Evolutionary conservation across 345 rosid genomes (phyloP).

Genomic region (Anastatica hierochuntica): DNA sequence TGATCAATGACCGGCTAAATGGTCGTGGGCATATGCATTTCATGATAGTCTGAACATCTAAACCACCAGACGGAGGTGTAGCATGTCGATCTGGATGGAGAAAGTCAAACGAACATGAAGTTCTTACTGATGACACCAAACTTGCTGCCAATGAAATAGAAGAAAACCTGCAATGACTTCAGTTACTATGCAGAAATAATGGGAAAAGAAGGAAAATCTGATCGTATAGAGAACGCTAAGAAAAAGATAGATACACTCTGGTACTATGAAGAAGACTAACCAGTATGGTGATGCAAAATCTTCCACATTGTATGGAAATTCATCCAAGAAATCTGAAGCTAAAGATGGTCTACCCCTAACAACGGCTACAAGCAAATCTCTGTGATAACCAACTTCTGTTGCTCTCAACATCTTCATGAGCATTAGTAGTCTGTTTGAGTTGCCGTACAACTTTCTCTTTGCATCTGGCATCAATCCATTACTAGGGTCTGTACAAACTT

Average conservation of each 20-base stretch:
- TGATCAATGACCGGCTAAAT: constrained; percentile 60
- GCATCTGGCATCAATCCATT: constrained; percentile 86
- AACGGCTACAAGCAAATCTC: constrained; percentile 71
- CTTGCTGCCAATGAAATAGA: constrained; percentile 71
- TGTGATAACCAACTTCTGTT: constrained; percentile 53
- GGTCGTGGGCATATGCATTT: constrained; percentile 66
- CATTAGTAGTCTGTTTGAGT: constrained; percentile 50
- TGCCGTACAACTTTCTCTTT: constrained; percentile 58
- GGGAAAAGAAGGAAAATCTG: no score
- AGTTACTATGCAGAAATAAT: constrained; percentile 26
- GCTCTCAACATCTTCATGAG: constrained; percentile 86
- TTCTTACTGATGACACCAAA: constrained; percentile 50
- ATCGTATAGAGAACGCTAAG: no score
- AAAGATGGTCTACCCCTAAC: constrained; percentile 59
- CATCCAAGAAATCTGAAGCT: constrained; percentile 65
- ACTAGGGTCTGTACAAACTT: constrained; percentile 74
- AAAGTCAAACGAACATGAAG: constrained; percentile 46
- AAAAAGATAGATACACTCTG: constrained; percentile 2
- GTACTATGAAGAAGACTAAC: constrained; percentile 40
- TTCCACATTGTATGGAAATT: constrained; percentile 82
- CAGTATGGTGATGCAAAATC: constrained; percentile 69
- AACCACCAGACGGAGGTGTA: constrained; percentile 33
- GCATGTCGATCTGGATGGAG: constrained; percentile 32
- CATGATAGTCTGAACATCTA: constrained; percentile 48
- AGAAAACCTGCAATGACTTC: constrained; percentile 69